These are phyloP conservation scores for Pochonia chlamydosporia DNA, from an alignment of 2,329 filamentous ascomycete genomes.

Conservation along the genomic window DNA sequence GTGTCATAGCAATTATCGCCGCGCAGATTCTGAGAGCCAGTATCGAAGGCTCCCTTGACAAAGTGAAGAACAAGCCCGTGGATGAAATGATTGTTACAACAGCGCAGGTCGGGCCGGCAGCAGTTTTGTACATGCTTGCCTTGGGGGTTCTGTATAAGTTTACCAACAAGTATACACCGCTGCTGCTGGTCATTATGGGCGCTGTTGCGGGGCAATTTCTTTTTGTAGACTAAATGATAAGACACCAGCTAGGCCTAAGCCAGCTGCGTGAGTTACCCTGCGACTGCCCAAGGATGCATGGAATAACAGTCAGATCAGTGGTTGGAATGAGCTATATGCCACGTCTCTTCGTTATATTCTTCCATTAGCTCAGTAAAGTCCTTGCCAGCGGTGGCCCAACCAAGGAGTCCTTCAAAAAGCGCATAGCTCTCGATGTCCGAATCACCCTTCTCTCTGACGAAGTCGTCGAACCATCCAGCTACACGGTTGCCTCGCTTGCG, in stretches of 20 bases:
- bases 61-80: conserved; percentile 4
- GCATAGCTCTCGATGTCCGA: no score
- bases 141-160: conserved; percentile 8
- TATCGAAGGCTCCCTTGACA: conserved; percentile 5
- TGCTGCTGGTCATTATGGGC: conserved; percentile 5
- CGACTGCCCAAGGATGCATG: no score
- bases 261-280: no score
- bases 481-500: no score
- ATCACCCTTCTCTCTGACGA: no score
- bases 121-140: conserved; percentile 8
- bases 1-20: conserved; percentile 6
- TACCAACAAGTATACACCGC: conserved; percentile 7
- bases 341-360: no score
- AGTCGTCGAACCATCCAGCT: no score
- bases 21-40: conserved; percentile 5
- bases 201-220: conserved; percentile 6
- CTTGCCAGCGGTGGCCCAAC: not conserved
- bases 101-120: conserved; percentile 7
- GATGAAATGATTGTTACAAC: conserved; percentile 1
- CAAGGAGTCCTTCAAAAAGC: no score
- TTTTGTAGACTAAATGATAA: conserved; percentile 6
- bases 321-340: no score
- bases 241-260: no score
- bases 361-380: not conserved
- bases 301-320: no score